Conservation (phyloP, 2,329 filamentous ascomycete species). For the Colletotrichum musicola region DNA sequence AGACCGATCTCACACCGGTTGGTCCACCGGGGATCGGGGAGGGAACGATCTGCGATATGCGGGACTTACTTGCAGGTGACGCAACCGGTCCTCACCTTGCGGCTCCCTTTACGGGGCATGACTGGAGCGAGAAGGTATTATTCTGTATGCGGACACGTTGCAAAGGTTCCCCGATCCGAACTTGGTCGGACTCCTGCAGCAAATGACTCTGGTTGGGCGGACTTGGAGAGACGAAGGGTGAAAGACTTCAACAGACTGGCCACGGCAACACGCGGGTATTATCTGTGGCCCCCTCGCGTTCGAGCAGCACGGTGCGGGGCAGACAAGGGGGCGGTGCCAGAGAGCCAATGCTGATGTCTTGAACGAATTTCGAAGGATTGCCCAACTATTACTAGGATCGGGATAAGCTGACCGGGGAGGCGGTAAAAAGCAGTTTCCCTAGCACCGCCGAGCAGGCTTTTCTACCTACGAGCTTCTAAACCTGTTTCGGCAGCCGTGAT, state of each 20-base stretch:
- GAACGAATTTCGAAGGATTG: not conserved
- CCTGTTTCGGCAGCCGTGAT: too few species aligned
- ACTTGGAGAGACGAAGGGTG: too few species aligned
- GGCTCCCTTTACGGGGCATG: constrained; percentile 12
- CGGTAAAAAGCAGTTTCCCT: too few species aligned
- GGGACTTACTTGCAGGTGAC: constrained; percentile 3
- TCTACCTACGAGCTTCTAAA: too few species aligned
- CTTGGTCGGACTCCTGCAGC: not conserved
- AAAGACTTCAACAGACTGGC: too few species aligned
- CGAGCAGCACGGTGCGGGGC: too few species aligned
- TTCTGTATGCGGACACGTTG: not conserved
- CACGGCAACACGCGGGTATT: too few species aligned
- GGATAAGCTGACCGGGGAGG: not conserved
- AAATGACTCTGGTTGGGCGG: too few species aligned
- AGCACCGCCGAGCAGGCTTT: too few species aligned
- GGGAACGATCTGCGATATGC: not conserved
- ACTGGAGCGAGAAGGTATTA: not conserved
- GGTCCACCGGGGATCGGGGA: not conserved
- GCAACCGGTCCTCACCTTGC: constrained; percentile 5
- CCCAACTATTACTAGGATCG: not conserved
- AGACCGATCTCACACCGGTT: too few species aligned
- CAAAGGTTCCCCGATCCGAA: not conserved
- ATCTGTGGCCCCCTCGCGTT: too few species aligned
- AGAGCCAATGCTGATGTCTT: not conserved
- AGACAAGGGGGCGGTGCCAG: not conserved